Conservation (phyloP, 768 basidiomycete genomes). For the Kondoa malvinella region DNA sequence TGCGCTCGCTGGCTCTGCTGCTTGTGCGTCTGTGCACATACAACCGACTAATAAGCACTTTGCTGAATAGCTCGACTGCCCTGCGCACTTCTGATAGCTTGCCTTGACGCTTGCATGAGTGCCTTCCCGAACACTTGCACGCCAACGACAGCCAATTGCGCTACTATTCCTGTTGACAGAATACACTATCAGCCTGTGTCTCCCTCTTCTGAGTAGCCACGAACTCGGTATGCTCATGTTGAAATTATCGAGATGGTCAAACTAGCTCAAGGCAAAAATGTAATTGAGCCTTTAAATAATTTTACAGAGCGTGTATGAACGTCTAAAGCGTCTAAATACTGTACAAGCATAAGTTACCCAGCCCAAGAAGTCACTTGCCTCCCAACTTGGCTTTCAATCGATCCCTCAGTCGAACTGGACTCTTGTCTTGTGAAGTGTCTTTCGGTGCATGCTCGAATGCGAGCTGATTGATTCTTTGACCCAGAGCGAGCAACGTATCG, state of each 20-base stretch:
- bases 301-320: too few species aligned
- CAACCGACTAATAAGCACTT: slow-evolving; percentile 52
- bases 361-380: background rate
- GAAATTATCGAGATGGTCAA: slow-evolving; percentile 8
- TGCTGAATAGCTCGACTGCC: background rate
- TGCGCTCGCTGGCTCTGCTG: slow-evolving; percentile 54
- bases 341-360: background rate
- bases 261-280: background rate
- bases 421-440: slow-evolving; percentile 1
- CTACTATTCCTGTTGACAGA: slow-evolving; percentile 7
- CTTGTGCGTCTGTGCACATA: slow-evolving; percentile 50
- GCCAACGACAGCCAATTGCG: slow-evolving; percentile 15
- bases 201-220: background rate
- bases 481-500: background rate
- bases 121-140: slow-evolving; percentile 57
- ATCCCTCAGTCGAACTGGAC: background rate
- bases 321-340: too few species aligned
- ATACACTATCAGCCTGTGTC: background rate
- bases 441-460: background rate
- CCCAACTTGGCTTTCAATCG: slow-evolving; percentile 1
- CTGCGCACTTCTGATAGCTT: slow-evolving; percentile 75
- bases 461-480: background rate
- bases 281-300: background rate
- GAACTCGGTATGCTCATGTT: background rate
- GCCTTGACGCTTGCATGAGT: slow-evolving; percentile 68